Evolutionary conservation across 345 rosid species (phyloP), one percentile per base, ranked within the genome.

Genomic region (Sisymbrium altissimum): DNA sequence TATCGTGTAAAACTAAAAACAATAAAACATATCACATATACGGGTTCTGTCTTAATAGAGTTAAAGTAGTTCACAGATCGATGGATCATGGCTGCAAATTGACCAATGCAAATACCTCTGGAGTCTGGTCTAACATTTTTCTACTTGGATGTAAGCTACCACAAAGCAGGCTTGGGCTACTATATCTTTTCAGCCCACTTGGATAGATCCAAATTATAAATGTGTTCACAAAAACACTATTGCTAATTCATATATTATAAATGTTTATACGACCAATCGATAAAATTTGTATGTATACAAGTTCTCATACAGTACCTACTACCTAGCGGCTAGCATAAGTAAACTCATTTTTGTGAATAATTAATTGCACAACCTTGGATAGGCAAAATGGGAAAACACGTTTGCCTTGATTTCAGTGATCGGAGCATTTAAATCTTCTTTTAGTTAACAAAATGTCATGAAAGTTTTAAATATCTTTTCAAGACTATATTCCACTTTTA

Each of bases 401-500:
- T 35, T 18, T 44, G 25, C 66, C 73, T 72, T 72, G 62, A 49
- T 77, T 48, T 77, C 72, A 65, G 76, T 71, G 72, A 71, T 43
- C 57, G 49, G 17, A 38, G 35, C 39, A 55, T 76, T 76, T 21
- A 38, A 25, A 40, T 44, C 32, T 23, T 49, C 25, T 53, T 25
- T 59, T 58, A 40, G 6, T 25, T 27, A 21, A 19, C 46, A 43
- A 44, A 57, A 52, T 14, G 46, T 10, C 43, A 29, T 55, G 44
- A 23, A 33, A n/a, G 18, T 55, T 48, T 64, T 21, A 21, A 10
- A 35, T 43, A 54, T 54, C 4, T 48, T 65, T 64, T 58, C 36
- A 5, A 48, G 23, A 54, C 29, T 46, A 38, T 23, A 53, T 45
- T 56, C 48, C 18, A 71, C 56, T 17, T 64, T 71, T 71, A 55